These are phyloP conservation scores for Pseudozyma flocculosa DNA, from an alignment of 1,284 basidiomycete genomes.

Conservation along the genomic window DNA sequence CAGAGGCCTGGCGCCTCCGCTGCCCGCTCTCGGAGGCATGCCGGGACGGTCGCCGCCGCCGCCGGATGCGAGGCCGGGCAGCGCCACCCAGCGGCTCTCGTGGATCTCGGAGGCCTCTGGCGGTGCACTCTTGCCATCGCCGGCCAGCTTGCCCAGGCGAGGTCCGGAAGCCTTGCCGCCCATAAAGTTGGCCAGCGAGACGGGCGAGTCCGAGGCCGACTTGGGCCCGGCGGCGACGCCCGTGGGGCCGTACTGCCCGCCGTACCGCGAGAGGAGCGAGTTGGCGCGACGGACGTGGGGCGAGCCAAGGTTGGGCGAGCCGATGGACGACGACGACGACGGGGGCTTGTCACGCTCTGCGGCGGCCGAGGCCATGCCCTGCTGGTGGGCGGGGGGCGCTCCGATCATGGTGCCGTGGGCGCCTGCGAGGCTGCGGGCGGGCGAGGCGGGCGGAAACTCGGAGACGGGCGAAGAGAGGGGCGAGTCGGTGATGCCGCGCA, in stretches of 20 bases:
- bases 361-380: too few relatives aligned
- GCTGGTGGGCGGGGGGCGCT: too few relatives aligned
- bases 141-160: slow-evolving; percentile 49
- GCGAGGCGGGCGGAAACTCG: slow-evolving; percentile 6
- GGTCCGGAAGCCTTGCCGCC: slow-evolving; percentile 53
- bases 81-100: slow-evolving; percentile 24
- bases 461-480: slow-evolving; percentile 18
- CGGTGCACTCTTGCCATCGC: slow-evolving; percentile 49
- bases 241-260: slow-evolving; percentile 54
- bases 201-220: slow-evolving; percentile 24
- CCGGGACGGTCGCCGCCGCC: too few relatives aligned
- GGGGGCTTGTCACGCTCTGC: slow-evolving; percentile 19
- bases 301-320: slow-evolving; percentile 21
- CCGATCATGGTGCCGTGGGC: too few relatives aligned
- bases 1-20: slow-evolving; percentile 20
- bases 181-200: slow-evolving; percentile 55
- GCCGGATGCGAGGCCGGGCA: slow-evolving; percentile 33
- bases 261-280: slow-evolving; percentile 50
- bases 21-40: too few relatives aligned
- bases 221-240: slow-evolving; percentile 40
- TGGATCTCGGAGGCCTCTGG: slow-evolving; percentile 47
- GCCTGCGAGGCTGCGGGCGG: slow-evolving; percentile 11
- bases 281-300: slow-evolving; percentile 25
- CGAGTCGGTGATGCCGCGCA: slow-evolving; percentile 28
- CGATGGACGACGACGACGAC: slow-evolving; percentile 26